Conservation (phyloP, 106 monocot species). For the Posidonia australis region DNA sequence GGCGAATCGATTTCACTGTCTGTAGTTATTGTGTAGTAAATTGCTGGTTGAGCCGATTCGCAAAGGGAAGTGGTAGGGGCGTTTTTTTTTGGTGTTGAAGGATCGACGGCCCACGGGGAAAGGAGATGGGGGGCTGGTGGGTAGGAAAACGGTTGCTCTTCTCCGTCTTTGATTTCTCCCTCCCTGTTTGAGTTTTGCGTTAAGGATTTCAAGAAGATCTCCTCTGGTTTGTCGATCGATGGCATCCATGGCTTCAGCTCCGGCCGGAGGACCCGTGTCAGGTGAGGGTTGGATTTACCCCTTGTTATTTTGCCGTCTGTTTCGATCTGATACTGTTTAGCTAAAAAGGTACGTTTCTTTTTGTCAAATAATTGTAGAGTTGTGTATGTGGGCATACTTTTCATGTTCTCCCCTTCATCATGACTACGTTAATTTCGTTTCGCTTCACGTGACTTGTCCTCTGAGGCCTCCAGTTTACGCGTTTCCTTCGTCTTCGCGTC, state of each 20-base stretch:
- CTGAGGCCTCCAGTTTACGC: too few relatives aligned
- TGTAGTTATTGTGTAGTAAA: too few relatives aligned
- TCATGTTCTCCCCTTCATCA: too few relatives aligned
- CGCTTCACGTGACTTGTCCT: too few relatives aligned
- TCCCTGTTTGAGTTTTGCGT: background rate
- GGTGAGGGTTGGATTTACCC: background rate
- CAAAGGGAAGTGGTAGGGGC: background rate
- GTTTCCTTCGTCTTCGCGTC: background rate
- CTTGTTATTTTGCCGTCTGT: background rate
- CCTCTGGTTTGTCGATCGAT: background rate
- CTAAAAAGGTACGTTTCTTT: background rate
- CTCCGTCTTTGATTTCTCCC: background rate
- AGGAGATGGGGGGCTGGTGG: background rate
- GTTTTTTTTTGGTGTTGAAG: too few relatives aligned
- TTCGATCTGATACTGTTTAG: background rate
- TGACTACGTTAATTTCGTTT: too few relatives aligned
- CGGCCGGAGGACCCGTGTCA: background rate
- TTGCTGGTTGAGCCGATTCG: background rate
- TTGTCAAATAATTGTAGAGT: too few relatives aligned
- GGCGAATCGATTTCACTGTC: too few relatives aligned
- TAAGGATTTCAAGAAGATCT: background rate
- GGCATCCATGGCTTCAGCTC: slow-evolving; percentile 1
- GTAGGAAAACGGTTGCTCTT: background rate
- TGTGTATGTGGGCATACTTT: too few relatives aligned
- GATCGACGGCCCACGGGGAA: too few relatives aligned